phyloP scores from a whole-genome alignment of 2,329 filamentous ascomycete species.

The Tolypocladium endophyticum region DNA sequence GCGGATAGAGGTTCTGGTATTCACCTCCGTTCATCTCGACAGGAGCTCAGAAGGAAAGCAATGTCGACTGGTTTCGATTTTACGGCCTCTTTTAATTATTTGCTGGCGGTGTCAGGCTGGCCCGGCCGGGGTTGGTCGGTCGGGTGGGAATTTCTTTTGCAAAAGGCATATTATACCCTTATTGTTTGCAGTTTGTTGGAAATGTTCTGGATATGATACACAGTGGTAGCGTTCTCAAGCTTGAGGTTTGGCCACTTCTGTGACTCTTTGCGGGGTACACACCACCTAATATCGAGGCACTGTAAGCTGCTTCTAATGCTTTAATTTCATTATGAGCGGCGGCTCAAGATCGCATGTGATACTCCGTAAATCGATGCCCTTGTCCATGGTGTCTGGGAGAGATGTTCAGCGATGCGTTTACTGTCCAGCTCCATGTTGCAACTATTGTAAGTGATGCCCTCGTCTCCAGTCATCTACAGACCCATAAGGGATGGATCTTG shows the following conservation, averaged over 20 bases:
- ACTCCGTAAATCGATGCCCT: neutral
- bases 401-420: no score
- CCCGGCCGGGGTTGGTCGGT: neutral
- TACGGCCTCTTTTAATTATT: neutral
- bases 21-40: neutral
- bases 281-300: neutral
- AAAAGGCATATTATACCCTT: conserved; percentile 1
- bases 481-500: no score
- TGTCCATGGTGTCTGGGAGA: no score
- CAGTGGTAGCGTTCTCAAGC: neutral
- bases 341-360: neutral
- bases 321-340: neutral
- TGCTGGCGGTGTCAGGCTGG: neutral
- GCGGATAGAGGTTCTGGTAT: neutral
- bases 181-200: neutral
- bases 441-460: no score
- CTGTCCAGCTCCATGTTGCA: no score
- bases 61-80: no score
- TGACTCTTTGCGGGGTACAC: neutral
- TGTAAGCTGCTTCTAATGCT: neutral
- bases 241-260: neutral
- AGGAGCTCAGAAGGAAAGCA: neutral
- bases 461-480: no score
- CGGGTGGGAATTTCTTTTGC: neutral
- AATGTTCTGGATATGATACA: neutral